phyloP scores from a whole-genome alignment of 2,329 filamentous ascomycete species.

The Beauveria australis region DNA sequence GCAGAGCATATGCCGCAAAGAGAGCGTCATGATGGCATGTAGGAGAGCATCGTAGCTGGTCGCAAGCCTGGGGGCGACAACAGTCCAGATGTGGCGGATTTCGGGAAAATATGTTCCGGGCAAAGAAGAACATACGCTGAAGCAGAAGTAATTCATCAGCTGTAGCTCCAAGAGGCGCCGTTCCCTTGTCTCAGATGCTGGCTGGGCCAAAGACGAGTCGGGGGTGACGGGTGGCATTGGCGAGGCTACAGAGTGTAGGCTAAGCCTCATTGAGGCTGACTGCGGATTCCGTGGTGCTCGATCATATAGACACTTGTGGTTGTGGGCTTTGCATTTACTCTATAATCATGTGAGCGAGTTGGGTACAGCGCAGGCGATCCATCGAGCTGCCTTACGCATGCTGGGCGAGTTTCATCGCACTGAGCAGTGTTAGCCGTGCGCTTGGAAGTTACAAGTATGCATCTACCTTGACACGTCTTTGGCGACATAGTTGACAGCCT shows the following conservation, averaged over 20 bases:
- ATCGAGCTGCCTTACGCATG: constrained; percentile 14
- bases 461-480: constrained; percentile 20
- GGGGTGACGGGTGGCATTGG: not conserved
- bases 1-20: constrained; percentile 15
- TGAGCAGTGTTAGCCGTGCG: not conserved
- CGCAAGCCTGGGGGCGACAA: constrained; percentile 16
- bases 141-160: constrained; percentile 16
- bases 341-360: constrained; percentile 3
- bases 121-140: constrained; percentile 14
- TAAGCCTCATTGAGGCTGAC: not conserved
- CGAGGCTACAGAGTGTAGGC: not conserved
- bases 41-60: constrained; percentile 18
- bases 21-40: constrained; percentile 17
- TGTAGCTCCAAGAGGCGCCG: constrained; percentile 18
- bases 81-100: constrained; percentile 15
- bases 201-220: not conserved
- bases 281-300: not conserved
- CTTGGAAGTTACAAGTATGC: no score
- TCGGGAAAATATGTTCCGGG: constrained; percentile 14
- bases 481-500: constrained; percentile 20
- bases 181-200: constrained; percentile 12
- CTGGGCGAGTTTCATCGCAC: constrained; percentile 17
- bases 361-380: not conserved
- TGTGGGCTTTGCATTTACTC: constrained; percentile 16
- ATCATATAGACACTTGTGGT: constrained; percentile 17